phyloP scores from a whole-genome alignment of 2,329 filamentous ascomycete species.

The Calonectria crousiana region DNA sequence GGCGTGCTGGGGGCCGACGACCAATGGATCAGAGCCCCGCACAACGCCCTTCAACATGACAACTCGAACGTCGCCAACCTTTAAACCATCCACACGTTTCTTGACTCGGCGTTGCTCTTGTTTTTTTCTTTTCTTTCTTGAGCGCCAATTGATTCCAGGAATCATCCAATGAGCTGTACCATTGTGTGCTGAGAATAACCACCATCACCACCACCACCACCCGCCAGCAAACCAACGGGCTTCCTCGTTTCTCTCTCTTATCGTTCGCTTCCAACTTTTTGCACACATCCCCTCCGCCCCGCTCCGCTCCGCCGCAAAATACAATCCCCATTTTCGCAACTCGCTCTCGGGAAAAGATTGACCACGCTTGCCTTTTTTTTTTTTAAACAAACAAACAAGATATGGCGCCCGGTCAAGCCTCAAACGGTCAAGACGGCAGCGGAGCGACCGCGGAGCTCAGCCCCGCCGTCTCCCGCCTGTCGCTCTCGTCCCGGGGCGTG shows the following conservation, averaged over 20 bases:
- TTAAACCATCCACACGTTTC: neutral
- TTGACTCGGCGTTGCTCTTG: neutral
- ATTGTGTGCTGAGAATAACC: neutral
- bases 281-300: neutral
- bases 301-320: neutral
- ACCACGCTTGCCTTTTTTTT: no score
- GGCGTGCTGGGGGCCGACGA: conserved; percentile 10
- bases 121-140: neutral
- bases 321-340: neutral
- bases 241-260: neutral
- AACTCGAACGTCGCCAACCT: neutral
- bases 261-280: neutral
- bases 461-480: conserved; percentile 42
- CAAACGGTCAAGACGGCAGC: conserved; percentile 19
- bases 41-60: conserved; percentile 8
- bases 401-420: conserved; percentile 40
- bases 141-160: neutral
- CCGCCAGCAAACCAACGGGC: neutral
- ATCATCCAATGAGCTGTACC: neutral
- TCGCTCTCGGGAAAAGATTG: no score
- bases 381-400: neutral
- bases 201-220: no score
- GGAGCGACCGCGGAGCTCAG: conserved; percentile 22
- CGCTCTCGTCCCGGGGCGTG: conserved; percentile 78
- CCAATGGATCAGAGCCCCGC: conserved; percentile 10